phyloP scores from a whole-genome alignment of 768 basidiomycete genomes.

The Scleroderma citrinum region DNA sequence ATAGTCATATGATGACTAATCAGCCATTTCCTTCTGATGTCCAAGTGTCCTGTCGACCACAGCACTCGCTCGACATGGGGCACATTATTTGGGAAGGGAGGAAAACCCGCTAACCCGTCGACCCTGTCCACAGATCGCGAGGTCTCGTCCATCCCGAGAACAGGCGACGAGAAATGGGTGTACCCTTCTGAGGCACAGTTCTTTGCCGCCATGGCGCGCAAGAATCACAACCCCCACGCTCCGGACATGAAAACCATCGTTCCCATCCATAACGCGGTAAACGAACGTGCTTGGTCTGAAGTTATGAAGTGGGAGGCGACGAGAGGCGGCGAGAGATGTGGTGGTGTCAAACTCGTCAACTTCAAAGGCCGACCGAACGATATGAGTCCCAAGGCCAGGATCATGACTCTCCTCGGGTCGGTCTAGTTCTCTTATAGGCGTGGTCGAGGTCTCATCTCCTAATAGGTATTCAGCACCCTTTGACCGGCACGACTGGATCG shows the following conservation, averaged over 20 bases:
- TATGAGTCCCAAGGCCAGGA: constrained; percentile 71
- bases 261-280: constrained; percentile 98
- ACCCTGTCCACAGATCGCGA: constrained; percentile 69
- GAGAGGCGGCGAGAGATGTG: constrained; percentile 76
- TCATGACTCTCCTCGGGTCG: constrained; percentile 84
- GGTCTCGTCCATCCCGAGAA: constrained; percentile 82
- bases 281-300: constrained; percentile 87
- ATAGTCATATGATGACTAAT: constrained; percentile 2
- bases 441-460: not conserved
- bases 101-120: constrained; percentile 6
- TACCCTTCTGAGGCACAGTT: constrained; percentile 99
- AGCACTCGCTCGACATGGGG: constrained; percentile 41
- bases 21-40: constrained; percentile 11
- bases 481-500: constrained; percentile 95
- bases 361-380: constrained; percentile 88
- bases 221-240: constrained; percentile 82
- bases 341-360: constrained; percentile 74
- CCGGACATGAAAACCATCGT: constrained; percentile 95
- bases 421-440: constrained; percentile 18
- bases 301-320: constrained; percentile 78
- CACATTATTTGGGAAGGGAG: constrained; percentile 16
- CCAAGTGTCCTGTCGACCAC: constrained; percentile 49
- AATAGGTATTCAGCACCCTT: constrained; percentile 88
- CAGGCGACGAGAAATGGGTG: constrained; percentile 76
- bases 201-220: constrained; percentile 93